A percentile compares a stretch with the other conserved stretches of the same genome.
Conservation (phyloP, 2,329 filamentous ascomycete species). For the Laburnicola sp. region DNA sequence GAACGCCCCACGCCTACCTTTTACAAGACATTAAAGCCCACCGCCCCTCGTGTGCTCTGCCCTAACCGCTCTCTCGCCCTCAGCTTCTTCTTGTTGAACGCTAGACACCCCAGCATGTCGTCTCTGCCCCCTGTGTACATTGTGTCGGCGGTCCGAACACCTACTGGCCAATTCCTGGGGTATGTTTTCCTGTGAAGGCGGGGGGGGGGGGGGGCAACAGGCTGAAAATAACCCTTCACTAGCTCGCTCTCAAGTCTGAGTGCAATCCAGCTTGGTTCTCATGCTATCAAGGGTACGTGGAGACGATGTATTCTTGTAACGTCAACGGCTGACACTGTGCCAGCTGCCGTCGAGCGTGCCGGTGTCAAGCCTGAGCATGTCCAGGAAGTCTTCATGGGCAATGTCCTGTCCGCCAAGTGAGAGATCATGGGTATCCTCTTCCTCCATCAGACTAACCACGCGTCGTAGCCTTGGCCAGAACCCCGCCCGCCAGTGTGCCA, state of each 20-base stretch:
- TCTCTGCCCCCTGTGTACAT: constrained; percentile 85
- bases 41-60: constrained; percentile 3
- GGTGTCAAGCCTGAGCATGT: constrained; percentile 66
- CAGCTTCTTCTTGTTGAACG: too few relatives aligned
- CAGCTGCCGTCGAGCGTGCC: constrained; percentile 69
- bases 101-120: too few relatives aligned
- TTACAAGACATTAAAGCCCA: constrained; percentile 4
- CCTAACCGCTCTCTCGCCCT: too few relatives aligned
- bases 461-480: constrained; percentile 70
- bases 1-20: constrained; percentile 18
- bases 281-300: constrained; percentile 79
- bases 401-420: constrained; percentile 85
- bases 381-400: constrained; percentile 79
- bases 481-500: constrained; percentile 84
- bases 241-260: constrained; percentile 82
- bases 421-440: constrained; percentile 17
- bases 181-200: constrained; percentile 47
- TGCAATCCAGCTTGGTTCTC: constrained; percentile 79
- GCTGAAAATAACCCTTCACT: constrained; percentile 16
- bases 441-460: neutral
- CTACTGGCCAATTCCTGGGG: constrained; percentile 89
- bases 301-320: constrained; percentile 15
- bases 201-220: too few relatives aligned
- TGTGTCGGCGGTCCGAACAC: constrained; percentile 82
- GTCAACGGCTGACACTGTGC: constrained; percentile 10